Evolutionary conservation across 352 stramenopile genomes (phyloP).

Genomic region (Globisporangium nodosum): DNA sequence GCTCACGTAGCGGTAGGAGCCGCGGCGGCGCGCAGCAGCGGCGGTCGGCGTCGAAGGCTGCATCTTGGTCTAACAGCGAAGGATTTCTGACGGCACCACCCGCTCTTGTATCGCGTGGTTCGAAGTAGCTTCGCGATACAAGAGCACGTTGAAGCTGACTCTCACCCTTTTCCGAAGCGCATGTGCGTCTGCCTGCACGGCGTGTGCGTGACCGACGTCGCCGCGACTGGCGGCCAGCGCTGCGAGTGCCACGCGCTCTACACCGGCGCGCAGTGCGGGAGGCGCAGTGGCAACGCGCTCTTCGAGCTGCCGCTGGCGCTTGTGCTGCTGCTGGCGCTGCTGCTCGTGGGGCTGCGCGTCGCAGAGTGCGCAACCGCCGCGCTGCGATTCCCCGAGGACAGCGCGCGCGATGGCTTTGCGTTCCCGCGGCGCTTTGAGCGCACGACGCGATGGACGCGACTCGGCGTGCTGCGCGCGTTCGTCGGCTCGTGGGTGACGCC

Average conservation of each 20-base stretch:
- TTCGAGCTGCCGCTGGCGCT: constrained; percentile 49
- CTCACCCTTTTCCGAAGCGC: neutral
- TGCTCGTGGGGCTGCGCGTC: constrained; percentile 26
- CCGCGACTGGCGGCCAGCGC: constrained; percentile 9
- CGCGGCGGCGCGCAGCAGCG: constrained; percentile 3
- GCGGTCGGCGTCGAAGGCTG: neutral
- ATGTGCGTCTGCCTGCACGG: constrained; percentile 43
- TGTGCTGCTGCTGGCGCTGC: constrained; percentile 29
- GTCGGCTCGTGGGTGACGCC: constrained; percentile 36
- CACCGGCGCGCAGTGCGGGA: constrained; percentile 37
- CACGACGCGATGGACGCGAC: neutral
- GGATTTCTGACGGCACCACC: neutral
- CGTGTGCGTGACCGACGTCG: constrained; percentile 18
- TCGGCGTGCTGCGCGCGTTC: constrained; percentile 2
- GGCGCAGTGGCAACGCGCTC: constrained; percentile 31
- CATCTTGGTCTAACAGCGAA: neutral
- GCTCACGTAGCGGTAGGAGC: constrained; percentile 60
- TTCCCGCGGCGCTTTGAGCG: constrained; percentile 26
- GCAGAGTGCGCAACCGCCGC: constrained; percentile 15
- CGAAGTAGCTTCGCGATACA: neutral
- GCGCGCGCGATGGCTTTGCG: constrained; percentile 28
- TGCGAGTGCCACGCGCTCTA: constrained; percentile 50
- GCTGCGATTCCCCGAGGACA: constrained; percentile 30
- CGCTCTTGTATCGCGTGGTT: too few species aligned
- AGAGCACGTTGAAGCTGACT: neutral